A percentile compares a stretch with the other conserved stretches of the same genome.
Conservation (phyloP, 352 stramenopile species). For the Pythium dissimile region DNA sequence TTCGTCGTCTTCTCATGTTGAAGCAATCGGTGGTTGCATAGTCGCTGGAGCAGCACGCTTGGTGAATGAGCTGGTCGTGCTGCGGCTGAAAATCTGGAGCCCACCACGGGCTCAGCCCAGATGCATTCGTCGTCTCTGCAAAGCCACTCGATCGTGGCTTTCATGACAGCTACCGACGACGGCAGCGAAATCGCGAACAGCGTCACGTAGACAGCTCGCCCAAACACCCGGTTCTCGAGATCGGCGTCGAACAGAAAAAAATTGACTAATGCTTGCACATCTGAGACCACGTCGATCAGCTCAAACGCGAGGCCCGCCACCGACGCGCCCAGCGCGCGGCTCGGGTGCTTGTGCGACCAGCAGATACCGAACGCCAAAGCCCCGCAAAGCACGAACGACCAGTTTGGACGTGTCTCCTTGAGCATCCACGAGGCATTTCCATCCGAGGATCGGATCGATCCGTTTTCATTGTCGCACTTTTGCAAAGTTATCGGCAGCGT, state of each 20-base stretch:
- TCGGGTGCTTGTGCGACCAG: slow-evolving; percentile 25
- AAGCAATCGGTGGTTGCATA: too few species aligned
- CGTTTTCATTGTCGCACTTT: slow-evolving; percentile 18
- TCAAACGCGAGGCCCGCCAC: slow-evolving; percentile 18
- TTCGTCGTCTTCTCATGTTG: not conserved
- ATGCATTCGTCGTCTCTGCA: slow-evolving; percentile 17
- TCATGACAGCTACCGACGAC: slow-evolving; percentile 12
- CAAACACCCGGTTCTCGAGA: slow-evolving; percentile 14
- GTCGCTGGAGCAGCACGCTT: too few species aligned
- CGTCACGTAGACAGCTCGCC: slow-evolving; percentile 18
- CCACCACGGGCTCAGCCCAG: not conserved
- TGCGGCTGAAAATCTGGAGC: not conserved
- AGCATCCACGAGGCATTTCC: slow-evolving; percentile 17
- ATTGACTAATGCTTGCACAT: slow-evolving; percentile 19
- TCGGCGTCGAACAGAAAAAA: slow-evolving; percentile 22
- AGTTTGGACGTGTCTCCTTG: not conserved
- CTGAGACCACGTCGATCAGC: slow-evolving; percentile 20
- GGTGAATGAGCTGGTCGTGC: too few species aligned
- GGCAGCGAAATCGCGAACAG: slow-evolving; percentile 12
- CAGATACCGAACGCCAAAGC: slow-evolving; percentile 15
- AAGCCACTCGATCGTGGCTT: slow-evolving; percentile 9
- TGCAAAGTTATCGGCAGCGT: not conserved
- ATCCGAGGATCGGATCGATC: slow-evolving; percentile 5
- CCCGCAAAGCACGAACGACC: slow-evolving; percentile 8
- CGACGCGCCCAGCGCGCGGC: slow-evolving; percentile 10